Conservation (phyloP, 805 yeast genomes). For the Starmerella stigmatis region DNA sequence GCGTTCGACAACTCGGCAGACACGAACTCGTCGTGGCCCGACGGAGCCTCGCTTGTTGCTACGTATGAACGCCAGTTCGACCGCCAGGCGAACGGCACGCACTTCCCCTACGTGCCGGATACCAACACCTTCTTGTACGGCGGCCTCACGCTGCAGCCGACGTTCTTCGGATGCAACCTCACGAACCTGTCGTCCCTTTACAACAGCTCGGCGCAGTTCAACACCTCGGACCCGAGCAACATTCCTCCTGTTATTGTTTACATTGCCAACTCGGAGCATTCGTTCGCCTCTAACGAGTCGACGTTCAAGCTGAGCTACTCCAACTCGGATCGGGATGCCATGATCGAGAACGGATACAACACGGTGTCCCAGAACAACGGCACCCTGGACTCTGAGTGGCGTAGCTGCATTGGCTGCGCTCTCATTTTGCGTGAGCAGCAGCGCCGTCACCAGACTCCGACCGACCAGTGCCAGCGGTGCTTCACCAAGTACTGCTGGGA, state of each 20-base stretch:
- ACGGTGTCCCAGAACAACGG: constrained; percentile 57
- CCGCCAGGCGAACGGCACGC: constrained; percentile 24
- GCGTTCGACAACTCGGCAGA: constrained; percentile 36
- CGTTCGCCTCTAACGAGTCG: constrained; percentile 56
- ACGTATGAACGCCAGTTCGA: constrained; percentile 27
- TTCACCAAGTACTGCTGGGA: constrained; percentile 73
- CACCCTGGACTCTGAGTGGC: constrained; percentile 61
- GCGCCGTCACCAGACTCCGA: constrained; percentile 48
- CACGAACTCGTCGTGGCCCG: constrained; percentile 31
- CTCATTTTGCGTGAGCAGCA: constrained; percentile 72
- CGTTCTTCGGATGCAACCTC: constrained; percentile 73
- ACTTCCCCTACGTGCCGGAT: constrained; percentile 26
- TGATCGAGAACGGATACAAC: constrained; percentile 71
- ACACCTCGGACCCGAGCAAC: constrained; percentile 14
- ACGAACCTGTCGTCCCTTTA: constrained; percentile 51
- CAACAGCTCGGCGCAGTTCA: constrained; percentile 27
- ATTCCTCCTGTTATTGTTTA: constrained; percentile 68
- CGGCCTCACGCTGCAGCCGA: constrained; percentile 43
- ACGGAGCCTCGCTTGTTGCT: constrained; percentile 32
- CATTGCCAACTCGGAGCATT: constrained; percentile 60
- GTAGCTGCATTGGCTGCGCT: constrained; percentile 76
- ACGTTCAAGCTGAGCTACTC: constrained; percentile 59
- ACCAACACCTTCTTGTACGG: constrained; percentile 41
- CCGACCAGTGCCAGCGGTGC: constrained; percentile 64
- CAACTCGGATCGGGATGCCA: constrained; percentile 45